Evolutionary conservation across 2,329 filamentous ascomycete genomes (phyloP).

Genomic region (Pleurostoma richardsiae): DNA sequence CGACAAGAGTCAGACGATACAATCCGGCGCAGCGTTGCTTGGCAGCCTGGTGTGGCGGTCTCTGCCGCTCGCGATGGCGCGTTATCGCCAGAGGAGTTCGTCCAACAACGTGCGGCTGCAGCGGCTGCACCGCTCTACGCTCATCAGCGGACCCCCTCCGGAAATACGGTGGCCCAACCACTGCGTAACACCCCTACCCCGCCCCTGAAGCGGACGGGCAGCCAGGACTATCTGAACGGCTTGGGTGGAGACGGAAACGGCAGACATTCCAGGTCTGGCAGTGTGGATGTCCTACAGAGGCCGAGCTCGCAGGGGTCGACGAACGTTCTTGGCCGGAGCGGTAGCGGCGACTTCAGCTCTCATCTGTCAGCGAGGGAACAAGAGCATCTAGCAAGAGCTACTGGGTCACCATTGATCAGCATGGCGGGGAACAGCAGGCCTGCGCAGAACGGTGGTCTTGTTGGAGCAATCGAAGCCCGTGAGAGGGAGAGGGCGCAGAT

Average conservation of each 20-base stretch:
- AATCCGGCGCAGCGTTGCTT: slow-evolving; percentile 62
- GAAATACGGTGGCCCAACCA: slow-evolving; percentile 36
- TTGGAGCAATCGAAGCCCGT: slow-evolving; percentile 74
- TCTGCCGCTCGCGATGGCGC: slow-evolving; percentile 41
- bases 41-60: slow-evolving; percentile 67
- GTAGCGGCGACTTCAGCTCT: slow-evolving; percentile 30
- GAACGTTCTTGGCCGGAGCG: slow-evolving; percentile 43
- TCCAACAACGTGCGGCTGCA: slow-evolving; percentile 67
- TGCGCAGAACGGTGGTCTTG: slow-evolving; percentile 55
- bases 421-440: slow-evolving; percentile 51
- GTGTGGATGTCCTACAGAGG: slow-evolving; percentile 40
- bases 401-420: slow-evolving; percentile 69
- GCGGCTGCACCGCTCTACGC: slow-evolving; percentile 49
- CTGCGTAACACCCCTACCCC: slow-evolving; percentile 36
- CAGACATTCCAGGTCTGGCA: slow-evolving; percentile 39
- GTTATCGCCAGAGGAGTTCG: slow-evolving; percentile 76
- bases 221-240: slow-evolving; percentile 30
- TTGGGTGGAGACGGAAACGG: slow-evolving; percentile 3
- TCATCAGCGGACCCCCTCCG: slow-evolving; percentile 56
- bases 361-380: slow-evolving; percentile 83
- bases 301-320: slow-evolving; percentile 57
- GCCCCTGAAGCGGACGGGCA: slow-evolving; percentile 32
- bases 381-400: slow-evolving; percentile 79
- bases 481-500: slow-evolving; percentile 73
- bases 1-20: slow-evolving; percentile 48